These are phyloP conservation scores for Cryptococcus hybrid DNA, from an alignment of 1,284 basidiomycete species.

Conservation along the genomic window DNA sequence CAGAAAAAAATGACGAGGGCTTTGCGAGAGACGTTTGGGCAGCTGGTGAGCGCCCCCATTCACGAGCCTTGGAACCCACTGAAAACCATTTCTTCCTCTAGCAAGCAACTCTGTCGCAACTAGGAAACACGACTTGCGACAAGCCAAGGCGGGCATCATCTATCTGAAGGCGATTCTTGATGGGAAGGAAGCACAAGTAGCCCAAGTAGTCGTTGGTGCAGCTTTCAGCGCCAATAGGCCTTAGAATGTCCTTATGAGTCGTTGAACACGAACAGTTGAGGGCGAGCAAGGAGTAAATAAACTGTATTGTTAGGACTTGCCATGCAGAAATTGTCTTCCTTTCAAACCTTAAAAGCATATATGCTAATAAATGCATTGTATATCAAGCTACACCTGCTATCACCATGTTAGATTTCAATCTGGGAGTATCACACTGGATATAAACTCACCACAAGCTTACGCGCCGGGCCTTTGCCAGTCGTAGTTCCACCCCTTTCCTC, in stretches of 20 bases:
- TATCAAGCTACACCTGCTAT: background rate
- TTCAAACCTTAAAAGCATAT: too few species aligned
- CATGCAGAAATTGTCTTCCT: too few species aligned
- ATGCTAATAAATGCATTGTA: background rate
- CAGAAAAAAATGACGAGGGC: constrained; percentile 8
- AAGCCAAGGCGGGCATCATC: constrained; percentile 24
- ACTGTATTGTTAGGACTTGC: too few species aligned
- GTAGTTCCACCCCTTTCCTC: constrained; percentile 47
- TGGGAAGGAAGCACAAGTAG: constrained; percentile 9
- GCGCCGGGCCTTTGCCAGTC: constrained; percentile 40
- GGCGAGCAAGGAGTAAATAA: too few species aligned
- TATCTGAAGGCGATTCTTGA: constrained; percentile 19
- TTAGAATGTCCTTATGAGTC: background rate
- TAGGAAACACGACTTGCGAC: constrained; percentile 15
- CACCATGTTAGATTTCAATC: too few species aligned
- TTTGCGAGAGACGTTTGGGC: constrained; percentile 11
- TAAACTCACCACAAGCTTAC: constrained; percentile 3
- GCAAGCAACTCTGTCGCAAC: constrained; percentile 19
- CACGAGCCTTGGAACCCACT: background rate
- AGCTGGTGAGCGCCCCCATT: constrained; percentile 14
- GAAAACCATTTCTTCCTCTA: background rate
- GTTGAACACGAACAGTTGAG: too few species aligned
- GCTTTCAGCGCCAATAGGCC: constrained; percentile 9
- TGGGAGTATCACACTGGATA: too few species aligned
- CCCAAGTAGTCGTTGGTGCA: constrained; percentile 16